Evolutionary conservation across 2,329 filamentous ascomycete genomes (phyloP).

Genomic region (Nothopassalora personata): DNA sequence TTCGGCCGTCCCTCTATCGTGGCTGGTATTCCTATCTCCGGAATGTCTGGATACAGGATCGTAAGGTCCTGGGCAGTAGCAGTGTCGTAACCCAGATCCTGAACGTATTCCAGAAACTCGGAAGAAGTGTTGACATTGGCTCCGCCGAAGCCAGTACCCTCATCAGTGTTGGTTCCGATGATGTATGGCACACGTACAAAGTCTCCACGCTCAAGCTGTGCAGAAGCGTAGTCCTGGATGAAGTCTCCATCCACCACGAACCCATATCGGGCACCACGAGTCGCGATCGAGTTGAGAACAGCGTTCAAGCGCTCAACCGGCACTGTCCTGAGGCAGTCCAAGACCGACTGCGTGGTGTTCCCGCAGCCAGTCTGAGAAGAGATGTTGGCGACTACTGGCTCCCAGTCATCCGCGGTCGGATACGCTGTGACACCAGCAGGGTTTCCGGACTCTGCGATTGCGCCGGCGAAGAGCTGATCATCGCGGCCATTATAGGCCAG

Average conservation of each 20-base stretch:
- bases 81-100: slow-evolving; percentile 22
- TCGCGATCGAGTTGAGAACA: slow-evolving; percentile 24
- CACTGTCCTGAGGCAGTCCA: slow-evolving; percentile 31
- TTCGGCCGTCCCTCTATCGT: slow-evolving; percentile 20
- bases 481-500: slow-evolving; percentile 52
- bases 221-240: slow-evolving; percentile 16
- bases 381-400: slow-evolving; percentile 26
- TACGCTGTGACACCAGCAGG: slow-evolving; percentile 31
- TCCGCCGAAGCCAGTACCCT: slow-evolving; percentile 24
- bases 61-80: slow-evolving; percentile 34
- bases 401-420: slow-evolving; percentile 20
- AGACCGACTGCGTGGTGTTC: slow-evolving; percentile 25
- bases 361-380: slow-evolving; percentile 20
- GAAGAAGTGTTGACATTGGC: slow-evolving; percentile 23
- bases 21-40: slow-evolving; percentile 23
- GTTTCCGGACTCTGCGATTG: slow-evolving; percentile 46
- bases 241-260: slow-evolving; percentile 26
- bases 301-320: slow-evolving; percentile 18
- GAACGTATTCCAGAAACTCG: slow-evolving; percentile 19
- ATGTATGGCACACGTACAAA: slow-evolving; percentile 28
- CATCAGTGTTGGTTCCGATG: slow-evolving; percentile 26
- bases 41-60: slow-evolving; percentile 29
- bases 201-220: slow-evolving; percentile 20
- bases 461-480: slow-evolving; percentile 50
- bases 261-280: slow-evolving; percentile 17